Evolutionary conservation across 2,329 filamentous ascomycete species (phyloP), one percentile per base, ranked within the genome.

Genomic region (Neonectria magnoliae): DNA sequence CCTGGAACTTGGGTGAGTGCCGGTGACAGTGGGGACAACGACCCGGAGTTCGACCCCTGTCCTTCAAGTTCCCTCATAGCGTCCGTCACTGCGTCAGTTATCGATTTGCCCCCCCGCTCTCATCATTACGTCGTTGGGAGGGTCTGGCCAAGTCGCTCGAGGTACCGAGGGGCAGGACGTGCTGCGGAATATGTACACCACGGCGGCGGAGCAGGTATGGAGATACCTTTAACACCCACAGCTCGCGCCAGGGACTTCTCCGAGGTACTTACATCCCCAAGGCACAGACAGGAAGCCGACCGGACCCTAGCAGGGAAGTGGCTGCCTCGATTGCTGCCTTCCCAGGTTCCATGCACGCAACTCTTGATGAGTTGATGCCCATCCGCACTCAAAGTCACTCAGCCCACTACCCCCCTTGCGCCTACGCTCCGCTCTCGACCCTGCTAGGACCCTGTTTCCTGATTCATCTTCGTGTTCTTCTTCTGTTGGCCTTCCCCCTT

Each of bases 81-180:
- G 71, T 73, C 71, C 68, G 71, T 73, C 71, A 70, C 65, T 60
- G 67, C 58, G 38, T 42, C 38, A 38, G 36, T 38, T 62, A 55
- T 36, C 41, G 55, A 36, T 52, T 71, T 60, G 63, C 56, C 65
- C 61, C 62, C 55, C 66, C 59, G 44, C 56, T 67, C 67, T 72
- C 70, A 57, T 57, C 55, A 72, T 73, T 73, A 73, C 71, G 71
- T 73, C 71, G 71, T 73, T 72, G 36, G 36, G 36, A 38, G 58
- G 53, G 62, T n/a, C 42, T 44, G 48, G 38, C 36, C 42, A n/a
- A 36, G 41, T 51, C 36, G 36, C 59, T 45, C 18, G 53, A 45
- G 52, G 59, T 62, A 62, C 59, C 41, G 54, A 52, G 45, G 42
- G 44, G 52, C 45, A 57, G 31, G 33, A 47, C 36, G 53, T 45